These are phyloP conservation scores for Phytophthora colocasiae DNA, from an alignment of 352 stramenopile species.

Conservation along the genomic window DNA sequence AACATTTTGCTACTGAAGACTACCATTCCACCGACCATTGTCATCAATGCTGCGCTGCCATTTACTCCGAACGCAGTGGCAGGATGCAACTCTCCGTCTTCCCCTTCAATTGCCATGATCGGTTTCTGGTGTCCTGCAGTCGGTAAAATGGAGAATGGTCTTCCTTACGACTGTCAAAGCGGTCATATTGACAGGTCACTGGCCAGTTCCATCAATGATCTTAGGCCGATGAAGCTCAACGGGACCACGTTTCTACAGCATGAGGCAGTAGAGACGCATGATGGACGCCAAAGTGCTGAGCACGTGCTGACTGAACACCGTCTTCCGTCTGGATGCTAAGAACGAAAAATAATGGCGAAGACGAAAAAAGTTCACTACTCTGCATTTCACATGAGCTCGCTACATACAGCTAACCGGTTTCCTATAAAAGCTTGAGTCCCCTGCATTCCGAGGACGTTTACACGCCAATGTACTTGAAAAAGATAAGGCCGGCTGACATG, in stretches of 20 bases:
- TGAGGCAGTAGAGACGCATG: slow-evolving; percentile 4
- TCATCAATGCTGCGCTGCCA: slow-evolving; percentile 48
- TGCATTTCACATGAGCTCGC: slow-evolving; percentile 11
- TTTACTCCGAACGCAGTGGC: slow-evolving; percentile 44
- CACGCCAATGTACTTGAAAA: slow-evolving; percentile 85
- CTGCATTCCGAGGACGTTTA: slow-evolving; percentile 22
- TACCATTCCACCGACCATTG: slow-evolving; percentile 56
- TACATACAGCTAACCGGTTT: slow-evolving; percentile 27
- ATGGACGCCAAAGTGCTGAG: slow-evolving; percentile 1
- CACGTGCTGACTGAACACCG: slow-evolving; percentile 13
- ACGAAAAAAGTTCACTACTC: slow-evolving; percentile 21
- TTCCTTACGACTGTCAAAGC: slow-evolving; percentile 9
- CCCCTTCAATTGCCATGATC: slow-evolving; percentile 23
- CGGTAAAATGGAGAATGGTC: slow-evolving; percentile 19
- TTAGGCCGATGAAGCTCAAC: not conserved
- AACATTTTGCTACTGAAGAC: slow-evolving; percentile 63
- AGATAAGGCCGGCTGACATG: slow-evolving; percentile 88
- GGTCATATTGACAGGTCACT: slow-evolving; percentile 4
- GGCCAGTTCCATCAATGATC: slow-evolving; percentile 25
- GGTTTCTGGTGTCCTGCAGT: slow-evolving; percentile 4
- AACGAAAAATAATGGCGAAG: slow-evolving; percentile 1
- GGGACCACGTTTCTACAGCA: not conserved
- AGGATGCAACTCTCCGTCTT: slow-evolving; percentile 14
- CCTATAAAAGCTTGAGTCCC: slow-evolving; percentile 9
- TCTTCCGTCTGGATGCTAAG: too few relatives aligned